Conservation (phyloP, 225 moss, liverwort and hornwort species). For the Polytrichum commune region DNA sequence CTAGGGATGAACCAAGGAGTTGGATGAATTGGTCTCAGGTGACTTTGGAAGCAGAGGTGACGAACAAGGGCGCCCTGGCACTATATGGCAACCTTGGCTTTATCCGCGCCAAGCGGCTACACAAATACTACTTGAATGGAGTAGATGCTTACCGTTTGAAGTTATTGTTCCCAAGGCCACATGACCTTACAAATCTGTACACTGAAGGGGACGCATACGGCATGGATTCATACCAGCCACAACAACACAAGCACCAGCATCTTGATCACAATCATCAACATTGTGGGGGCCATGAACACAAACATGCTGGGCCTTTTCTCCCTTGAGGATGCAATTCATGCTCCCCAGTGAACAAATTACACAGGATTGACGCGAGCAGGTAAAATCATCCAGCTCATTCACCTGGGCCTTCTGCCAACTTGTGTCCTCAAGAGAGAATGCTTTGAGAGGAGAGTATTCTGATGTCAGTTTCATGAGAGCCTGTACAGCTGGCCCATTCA, state of each 20-base stretch:
- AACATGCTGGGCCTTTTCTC: background rate
- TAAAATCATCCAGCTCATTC: too few relatives aligned
- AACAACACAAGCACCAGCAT: slow-evolving; percentile 32
- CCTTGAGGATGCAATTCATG: background rate
- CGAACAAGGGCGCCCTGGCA: slow-evolving; percentile 91
- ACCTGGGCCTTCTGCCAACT: too few relatives aligned
- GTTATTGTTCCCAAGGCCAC: slow-evolving; percentile 80
- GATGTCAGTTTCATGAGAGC: too few relatives aligned
- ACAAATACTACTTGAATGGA: slow-evolving; percentile 93
- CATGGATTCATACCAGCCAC: slow-evolving; percentile 27
- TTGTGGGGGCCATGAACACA: slow-evolving; percentile 35
- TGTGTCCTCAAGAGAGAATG: too few relatives aligned
- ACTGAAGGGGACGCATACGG: slow-evolving; percentile 27
- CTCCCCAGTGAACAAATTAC: too few relatives aligned
- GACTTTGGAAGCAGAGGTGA: slow-evolving; percentile 98
- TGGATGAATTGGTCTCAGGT: slow-evolving; percentile 42
- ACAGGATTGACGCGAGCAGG: too few relatives aligned
- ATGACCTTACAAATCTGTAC: slow-evolving; percentile 48
- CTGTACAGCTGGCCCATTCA: too few relatives aligned
- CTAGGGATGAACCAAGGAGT: too few relatives aligned
- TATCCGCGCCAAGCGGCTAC: slow-evolving; percentile 90
- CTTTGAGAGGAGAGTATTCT: too few relatives aligned
- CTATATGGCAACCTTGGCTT: slow-evolving; percentile 96
- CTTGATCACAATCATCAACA: slow-evolving; percentile 22
- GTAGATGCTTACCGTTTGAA: slow-evolving; percentile 97